These are phyloP conservation scores for Pythium vanterpoolii DNA, from an alignment of 352 stramenopile species.

Conservation along the genomic window DNA sequence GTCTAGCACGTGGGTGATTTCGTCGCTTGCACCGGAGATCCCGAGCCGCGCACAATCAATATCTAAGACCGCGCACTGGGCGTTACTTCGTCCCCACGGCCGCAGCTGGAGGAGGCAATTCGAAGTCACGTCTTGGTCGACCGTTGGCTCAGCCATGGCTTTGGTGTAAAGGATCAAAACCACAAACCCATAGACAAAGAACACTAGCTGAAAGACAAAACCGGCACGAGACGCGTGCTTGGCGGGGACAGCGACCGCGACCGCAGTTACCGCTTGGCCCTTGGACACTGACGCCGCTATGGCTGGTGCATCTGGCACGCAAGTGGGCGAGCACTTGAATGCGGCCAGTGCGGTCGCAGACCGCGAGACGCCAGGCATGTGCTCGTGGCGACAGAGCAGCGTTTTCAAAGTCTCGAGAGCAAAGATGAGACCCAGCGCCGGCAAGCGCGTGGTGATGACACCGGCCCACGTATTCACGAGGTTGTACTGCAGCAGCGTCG, in stretches of 20 bases:
- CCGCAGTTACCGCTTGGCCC: neutral
- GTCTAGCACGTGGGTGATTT: slow-evolving; percentile 3
- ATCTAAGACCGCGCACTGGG: slow-evolving; percentile 18
- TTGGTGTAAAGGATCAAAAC: slow-evolving; percentile 18
- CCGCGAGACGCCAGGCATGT: neutral
- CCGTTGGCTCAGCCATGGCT: slow-evolving; percentile 11
- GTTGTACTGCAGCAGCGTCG: slow-evolving; percentile 23
- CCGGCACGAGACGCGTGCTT: slow-evolving; percentile 6
- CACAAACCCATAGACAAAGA: slow-evolving; percentile 19
- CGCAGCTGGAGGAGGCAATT: slow-evolving; percentile 20
- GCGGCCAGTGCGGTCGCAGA: too few species aligned
- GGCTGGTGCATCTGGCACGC: neutral
- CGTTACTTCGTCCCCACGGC: slow-evolving; percentile 15
- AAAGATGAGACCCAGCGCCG: slow-evolving; percentile 18
- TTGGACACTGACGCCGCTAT: neutral
- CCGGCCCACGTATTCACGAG: slow-evolving; percentile 23
- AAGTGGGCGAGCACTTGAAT: neutral
- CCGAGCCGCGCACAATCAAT: slow-evolving; percentile 17
- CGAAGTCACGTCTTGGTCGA: slow-evolving; percentile 9
- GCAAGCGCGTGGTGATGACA: slow-evolving; percentile 21
- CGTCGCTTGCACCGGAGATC: neutral
- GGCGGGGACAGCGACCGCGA: neutral
- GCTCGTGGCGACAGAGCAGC: slow-evolving; percentile 11
- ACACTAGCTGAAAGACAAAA: slow-evolving; percentile 5
- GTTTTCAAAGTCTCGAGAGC: slow-evolving; percentile 21